Conservation (phyloP, 2,329 filamentous ascomycete genomes). For the Aspergillus brunneoviolaceus region DNA sequence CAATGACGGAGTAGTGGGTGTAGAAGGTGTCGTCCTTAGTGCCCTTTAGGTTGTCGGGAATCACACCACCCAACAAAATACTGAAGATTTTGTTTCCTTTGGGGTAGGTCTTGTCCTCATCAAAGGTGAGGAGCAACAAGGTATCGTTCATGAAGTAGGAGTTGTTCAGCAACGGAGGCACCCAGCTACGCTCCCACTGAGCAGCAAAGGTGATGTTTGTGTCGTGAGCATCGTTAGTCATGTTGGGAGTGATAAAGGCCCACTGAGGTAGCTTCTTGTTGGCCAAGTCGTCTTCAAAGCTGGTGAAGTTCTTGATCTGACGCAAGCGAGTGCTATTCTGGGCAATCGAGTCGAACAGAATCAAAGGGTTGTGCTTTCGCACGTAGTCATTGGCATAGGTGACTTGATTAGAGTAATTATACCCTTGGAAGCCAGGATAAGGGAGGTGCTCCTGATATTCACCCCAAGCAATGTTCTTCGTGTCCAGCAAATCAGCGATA, state of each 20-base stretch:
- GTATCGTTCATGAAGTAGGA: constrained; percentile 72
- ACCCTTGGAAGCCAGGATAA: constrained; percentile 70
- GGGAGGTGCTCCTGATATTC: constrained; percentile 78
- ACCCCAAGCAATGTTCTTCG: constrained; percentile 65
- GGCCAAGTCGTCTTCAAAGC: constrained; percentile 67
- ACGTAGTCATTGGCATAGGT: constrained; percentile 73
- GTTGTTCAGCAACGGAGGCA: constrained; percentile 69
- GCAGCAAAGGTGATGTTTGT: constrained; percentile 68
- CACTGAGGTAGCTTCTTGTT: constrained; percentile 67
- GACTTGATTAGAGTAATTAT: constrained; percentile 54
- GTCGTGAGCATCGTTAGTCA: constrained; percentile 72
- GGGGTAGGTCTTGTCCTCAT: constrained; percentile 71
- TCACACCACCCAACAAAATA: constrained; percentile 72
- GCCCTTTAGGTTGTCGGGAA: constrained; percentile 63
- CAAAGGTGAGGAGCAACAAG: constrained; percentile 73
- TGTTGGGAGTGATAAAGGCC: constrained; percentile 53
- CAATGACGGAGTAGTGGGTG: constrained; percentile 69
- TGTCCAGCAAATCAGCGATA: constrained; percentile 67
- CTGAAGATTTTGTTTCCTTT: constrained; percentile 67
- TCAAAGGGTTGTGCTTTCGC: constrained; percentile 72
- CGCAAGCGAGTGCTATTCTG: constrained; percentile 59
- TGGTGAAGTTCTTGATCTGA: constrained; percentile 71
- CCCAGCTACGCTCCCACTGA: constrained; percentile 65
- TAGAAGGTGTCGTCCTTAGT: constrained; percentile 70
- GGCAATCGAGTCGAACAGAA: constrained; percentile 67